Conservation (phyloP, 2,329 filamentous ascomycete species). For the Claviceps purpurea region DNA sequence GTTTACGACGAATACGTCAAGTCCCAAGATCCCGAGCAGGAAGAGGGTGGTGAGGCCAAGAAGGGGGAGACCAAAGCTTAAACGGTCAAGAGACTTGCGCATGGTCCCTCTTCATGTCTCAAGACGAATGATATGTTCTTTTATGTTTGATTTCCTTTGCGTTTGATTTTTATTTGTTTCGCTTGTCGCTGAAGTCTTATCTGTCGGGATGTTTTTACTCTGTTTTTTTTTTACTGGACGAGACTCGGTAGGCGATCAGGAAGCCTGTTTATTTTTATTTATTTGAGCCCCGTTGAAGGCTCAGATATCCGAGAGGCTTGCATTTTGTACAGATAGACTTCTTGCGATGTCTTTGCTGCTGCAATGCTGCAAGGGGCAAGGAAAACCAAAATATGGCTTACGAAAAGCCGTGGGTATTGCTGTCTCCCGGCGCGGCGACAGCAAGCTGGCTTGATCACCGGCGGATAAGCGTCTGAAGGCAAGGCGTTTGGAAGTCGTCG, state of each 20-base stretch:
- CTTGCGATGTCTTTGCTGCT: constrained; percentile 24
- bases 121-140: constrained; percentile 6
- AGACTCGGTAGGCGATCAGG: constrained; percentile 2
- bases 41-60: constrained; percentile 27
- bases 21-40: constrained; percentile 41
- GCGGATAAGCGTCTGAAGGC: constrained; percentile 7
- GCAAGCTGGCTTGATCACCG: constrained; percentile 1
- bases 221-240: constrained; percentile 1
- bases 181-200: background rate
- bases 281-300: background rate
- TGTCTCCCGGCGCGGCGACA: constrained; percentile 3
- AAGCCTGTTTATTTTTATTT: background rate
- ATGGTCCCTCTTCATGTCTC: background rate
- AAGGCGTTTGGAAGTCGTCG: constrained; percentile 26
- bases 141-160: constrained; percentile 13
- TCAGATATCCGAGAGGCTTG: constrained; percentile 10
- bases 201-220: constrained; percentile 2
- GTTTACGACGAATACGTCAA: constrained; percentile 99
- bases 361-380: constrained; percentile 17
- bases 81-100: constrained; percentile 2
- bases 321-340: constrained; percentile 29
- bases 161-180: constrained; percentile 13
- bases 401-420: constrained; percentile 1
- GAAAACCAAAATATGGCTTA: constrained; percentile 17
- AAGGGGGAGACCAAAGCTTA: constrained; percentile 38